Conservation (phyloP, 768 basidiomycete genomes). For the Hemileccinum impolitum region DNA sequence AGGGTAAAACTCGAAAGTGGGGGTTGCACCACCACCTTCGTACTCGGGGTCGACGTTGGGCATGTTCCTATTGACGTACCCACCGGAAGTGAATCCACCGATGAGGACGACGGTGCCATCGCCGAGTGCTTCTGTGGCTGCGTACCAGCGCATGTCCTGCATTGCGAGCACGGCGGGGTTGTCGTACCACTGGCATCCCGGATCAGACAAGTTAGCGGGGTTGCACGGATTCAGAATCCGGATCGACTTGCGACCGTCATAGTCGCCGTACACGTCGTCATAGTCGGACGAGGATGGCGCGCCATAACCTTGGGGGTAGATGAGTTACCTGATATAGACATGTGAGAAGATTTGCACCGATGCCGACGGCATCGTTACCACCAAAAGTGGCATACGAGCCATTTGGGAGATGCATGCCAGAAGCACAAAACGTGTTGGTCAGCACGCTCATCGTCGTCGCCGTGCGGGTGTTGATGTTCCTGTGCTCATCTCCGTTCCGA, state of each 20-base stretch:
- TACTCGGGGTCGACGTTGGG: constrained; percentile 61
- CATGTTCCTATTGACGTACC: constrained; percentile 70
- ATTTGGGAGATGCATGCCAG: constrained; percentile 77
- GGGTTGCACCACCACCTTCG: constrained; percentile 66
- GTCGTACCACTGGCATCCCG: constrained; percentile 68
- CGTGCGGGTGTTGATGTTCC: constrained; percentile 19
- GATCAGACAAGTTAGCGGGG: constrained; percentile 38
- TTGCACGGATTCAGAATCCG: constrained; percentile 77
- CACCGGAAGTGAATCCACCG: constrained; percentile 72
- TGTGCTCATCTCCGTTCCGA: background rate
- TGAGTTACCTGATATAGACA: constrained; percentile 24
- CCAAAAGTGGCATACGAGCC: constrained; percentile 73
- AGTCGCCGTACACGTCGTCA: constrained; percentile 69
- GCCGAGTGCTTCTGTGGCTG: constrained; percentile 62
- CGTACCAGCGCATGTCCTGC: constrained; percentile 71
- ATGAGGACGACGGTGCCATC: constrained; percentile 79
- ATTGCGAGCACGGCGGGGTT: constrained; percentile 57
- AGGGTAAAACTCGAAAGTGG: constrained; percentile 82
- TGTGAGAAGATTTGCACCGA: constrained; percentile 29
- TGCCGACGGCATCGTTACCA: constrained; percentile 65
- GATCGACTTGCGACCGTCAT: constrained; percentile 76
- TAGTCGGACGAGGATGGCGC: constrained; percentile 27
- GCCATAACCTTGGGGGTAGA: constrained; percentile 35
- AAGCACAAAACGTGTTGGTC: constrained; percentile 77
- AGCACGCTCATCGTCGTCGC: constrained; percentile 35